A percentile compares a stretch with the other conserved stretches of the same genome.
Evolutionary conservation across 768 basidiomycete species (phyloP).

Genomic region (Phlebiopsis gigantea): DNA sequence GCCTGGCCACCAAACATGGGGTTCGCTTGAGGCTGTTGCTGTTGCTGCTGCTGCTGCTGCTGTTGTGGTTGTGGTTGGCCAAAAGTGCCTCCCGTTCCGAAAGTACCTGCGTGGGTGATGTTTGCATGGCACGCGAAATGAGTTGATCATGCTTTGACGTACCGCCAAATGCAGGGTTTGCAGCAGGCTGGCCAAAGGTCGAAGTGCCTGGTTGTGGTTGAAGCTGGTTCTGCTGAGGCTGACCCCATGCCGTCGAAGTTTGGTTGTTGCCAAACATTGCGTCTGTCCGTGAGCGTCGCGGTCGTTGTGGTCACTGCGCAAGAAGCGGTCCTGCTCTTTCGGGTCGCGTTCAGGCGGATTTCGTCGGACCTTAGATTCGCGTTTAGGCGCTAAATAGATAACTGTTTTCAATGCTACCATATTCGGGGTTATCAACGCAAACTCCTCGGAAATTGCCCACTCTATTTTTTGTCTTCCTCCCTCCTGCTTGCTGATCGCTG

Average conservation of each 20-base stretch:
- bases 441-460: background rate
- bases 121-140: conserved; percentile 18
- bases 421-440: background rate
- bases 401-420: background rate
- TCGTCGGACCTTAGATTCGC: conserved; percentile 11
- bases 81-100: conserved; percentile 49
- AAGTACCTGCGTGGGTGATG: conserved; percentile 16
- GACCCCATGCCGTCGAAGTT: conserved; percentile 63
- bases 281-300: conserved; percentile 8
- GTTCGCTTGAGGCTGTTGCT: conserved; percentile 59
- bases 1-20: conserved; percentile 68
- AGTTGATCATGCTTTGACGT: conserved; percentile 20
- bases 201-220: conserved; percentile 42
- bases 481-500: background rate
- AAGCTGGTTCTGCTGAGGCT: conserved; percentile 61
- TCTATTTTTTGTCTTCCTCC: conserved; percentile 7
- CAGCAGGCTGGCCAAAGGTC: conserved; percentile 67
- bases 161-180: conserved; percentile 50
- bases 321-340: conserved; percentile 3
- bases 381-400: background rate
- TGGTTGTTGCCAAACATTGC: conserved; percentile 56
- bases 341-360: conserved; percentile 7
- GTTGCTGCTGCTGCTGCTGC: conserved; percentile 45
- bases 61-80: conserved; percentile 52
- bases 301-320: conserved; percentile 11